These are phyloP conservation scores for Coffea humblotiana DNA, from an alignment of 305 asterid species.

Conservation along the genomic window DNA sequence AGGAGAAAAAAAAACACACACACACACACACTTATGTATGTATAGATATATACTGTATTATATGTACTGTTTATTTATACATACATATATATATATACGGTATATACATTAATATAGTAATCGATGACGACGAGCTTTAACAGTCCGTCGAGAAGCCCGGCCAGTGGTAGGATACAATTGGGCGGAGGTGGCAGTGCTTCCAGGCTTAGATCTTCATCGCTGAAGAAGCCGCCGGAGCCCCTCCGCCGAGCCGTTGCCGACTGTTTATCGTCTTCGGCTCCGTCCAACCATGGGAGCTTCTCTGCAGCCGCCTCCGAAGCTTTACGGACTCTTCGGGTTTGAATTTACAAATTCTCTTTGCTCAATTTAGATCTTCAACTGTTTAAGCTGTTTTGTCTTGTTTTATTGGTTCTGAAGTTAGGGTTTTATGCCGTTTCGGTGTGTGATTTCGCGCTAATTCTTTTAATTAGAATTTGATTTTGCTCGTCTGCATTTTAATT, in stretches of 20 bases:
- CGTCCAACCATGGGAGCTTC: slow-evolving; percentile 52
- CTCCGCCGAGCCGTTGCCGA: slow-evolving; percentile 98
- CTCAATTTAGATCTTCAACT: slow-evolving; percentile 23
- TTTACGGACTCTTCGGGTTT: slow-evolving; percentile 92
- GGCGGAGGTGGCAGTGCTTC: slow-evolving; percentile 56
- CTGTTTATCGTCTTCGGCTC: slow-evolving; percentile 81
- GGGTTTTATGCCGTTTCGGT: slow-evolving; percentile 12
- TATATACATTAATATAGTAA: no score
- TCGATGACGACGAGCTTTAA: slow-evolving; percentile 54
- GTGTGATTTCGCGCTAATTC: not conserved
- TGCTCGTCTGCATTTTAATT: not conserved
- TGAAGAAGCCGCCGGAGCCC: slow-evolving; percentile 97
- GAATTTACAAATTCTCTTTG: slow-evolving; percentile 22
- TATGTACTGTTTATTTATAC: not conserved
- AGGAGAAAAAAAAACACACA: not conserved
- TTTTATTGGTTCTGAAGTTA: slow-evolving; percentile 16
- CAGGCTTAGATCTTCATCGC: slow-evolving; percentile 81
- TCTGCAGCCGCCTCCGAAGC: slow-evolving; percentile 57
- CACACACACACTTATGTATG: not conserved
- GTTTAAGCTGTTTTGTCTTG: not conserved
- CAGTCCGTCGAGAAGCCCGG: slow-evolving; percentile 75
- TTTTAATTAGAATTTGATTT: not conserved
- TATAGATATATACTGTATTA: slow-evolving; percentile 5
- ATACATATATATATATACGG: not conserved
- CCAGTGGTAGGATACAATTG: slow-evolving; percentile 72